These are phyloP conservation scores for Anthracocystis walkeri DNA, from an alignment of 1,284 basidiomycete species.

Conservation along the genomic window DNA sequence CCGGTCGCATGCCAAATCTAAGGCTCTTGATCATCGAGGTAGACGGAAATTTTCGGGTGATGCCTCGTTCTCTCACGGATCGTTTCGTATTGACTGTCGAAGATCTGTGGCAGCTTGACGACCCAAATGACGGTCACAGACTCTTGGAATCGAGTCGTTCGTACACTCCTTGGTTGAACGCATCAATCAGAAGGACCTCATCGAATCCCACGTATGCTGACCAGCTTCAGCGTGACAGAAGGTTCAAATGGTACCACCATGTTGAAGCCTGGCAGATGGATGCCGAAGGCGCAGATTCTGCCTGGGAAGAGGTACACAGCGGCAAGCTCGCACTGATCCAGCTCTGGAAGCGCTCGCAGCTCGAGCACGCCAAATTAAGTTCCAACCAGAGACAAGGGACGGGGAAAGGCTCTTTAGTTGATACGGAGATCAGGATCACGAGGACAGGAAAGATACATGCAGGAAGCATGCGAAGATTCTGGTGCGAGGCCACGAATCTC, in stretches of 20 bases:
- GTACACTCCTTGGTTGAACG: background rate
- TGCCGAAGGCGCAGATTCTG: background rate
- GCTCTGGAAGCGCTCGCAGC: background rate
- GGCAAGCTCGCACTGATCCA: background rate
- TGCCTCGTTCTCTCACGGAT: no score
- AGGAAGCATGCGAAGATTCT: no score
- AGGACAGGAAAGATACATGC: no score
- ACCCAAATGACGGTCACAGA: background rate
- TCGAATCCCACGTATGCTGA: background rate
- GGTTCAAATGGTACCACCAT: background rate
- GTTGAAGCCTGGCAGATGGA: background rate
- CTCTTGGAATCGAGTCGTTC: background rate
- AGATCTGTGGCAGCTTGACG: background rate
- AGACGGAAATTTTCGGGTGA: background rate
- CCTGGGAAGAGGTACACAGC: background rate
- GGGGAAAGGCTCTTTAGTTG: background rate
- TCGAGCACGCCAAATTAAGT: background rate
- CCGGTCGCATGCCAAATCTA: background rate
- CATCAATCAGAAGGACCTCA: background rate
- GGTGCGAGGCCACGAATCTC: no score
- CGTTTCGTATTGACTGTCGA: no score
- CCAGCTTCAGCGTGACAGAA: background rate
- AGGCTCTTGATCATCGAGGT: slow-evolving; percentile 9
- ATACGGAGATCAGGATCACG: background rate
- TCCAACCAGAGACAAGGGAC: background rate